Base-by-base conservation (phyloP, 2,329 filamentous ascomycete species). In the Trichoderma hamatum region DNA sequence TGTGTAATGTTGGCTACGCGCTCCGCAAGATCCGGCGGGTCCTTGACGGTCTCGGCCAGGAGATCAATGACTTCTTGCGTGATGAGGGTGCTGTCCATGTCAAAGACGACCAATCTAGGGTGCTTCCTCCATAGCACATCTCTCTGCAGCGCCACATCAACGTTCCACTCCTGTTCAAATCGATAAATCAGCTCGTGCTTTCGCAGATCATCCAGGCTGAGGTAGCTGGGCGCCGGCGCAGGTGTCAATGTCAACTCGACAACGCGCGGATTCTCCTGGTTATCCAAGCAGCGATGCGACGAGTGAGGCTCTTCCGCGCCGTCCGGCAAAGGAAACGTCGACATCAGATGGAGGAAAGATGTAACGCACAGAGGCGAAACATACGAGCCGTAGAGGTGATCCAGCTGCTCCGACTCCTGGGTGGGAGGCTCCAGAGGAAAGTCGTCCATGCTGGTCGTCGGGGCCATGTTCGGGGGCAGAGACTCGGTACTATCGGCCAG, bases 21-120 rank as follows among this genome's bases (percentile, higher is more conserved):
- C 65, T 89, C 89, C 74, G 93, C 89, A n/a, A 96, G 86, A 64
- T 93, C 92, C 2, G 87, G 81, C 76, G 86, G 82, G 80, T 92
- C 82, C 59, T 81, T 84, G 75, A 97, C 88, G 46, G 91, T 91
- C 66, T 91, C 89, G 4, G 96, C 96, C 68, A 99, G 90, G 75
- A 98, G 90, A 79, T 99, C 96, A 77, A 99, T 98, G 70, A 97
- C 94, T 82, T 99, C 96, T 79, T 99, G 94, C 66, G 95, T 92
- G 78, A 99, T 98, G 70, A 99, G 86, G 0, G 96, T 99, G 79
- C 92, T 96, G 82, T 99, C 96, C 96, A 99, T 99, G 80, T 99
- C 96, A 76, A 99, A 99, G 36, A 97, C 93, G 3, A 95, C 94
- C 13, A 98, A 84, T 10, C 95, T 88, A 73, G 94, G 94, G 80